Conservation (phyloP, 805 yeast species). For the baker's yeast (Saccharomyces cerevisiae) region DNA sequence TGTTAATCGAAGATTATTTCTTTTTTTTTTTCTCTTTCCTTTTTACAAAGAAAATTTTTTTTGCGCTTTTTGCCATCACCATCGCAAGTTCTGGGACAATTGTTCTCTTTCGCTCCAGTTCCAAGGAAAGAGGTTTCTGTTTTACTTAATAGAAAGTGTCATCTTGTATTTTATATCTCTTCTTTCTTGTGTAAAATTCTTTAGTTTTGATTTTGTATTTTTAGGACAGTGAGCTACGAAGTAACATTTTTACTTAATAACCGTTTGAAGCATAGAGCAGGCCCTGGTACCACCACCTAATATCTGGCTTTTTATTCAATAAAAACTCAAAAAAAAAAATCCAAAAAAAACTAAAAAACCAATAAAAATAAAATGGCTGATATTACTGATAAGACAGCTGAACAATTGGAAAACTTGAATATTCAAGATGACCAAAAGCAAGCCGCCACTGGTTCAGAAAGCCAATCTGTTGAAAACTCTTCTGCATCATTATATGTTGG, state of each 20-base stretch:
- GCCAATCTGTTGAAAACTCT: constrained; percentile 38
- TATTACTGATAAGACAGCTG: constrained; percentile 32
- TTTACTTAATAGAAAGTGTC: not conserved
- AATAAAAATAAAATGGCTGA: constrained; percentile 28
- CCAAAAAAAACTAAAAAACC: constrained; percentile 17
- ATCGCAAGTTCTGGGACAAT: not conserved
- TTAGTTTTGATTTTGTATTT: not conserved
- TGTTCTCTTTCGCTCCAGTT: not conserved
- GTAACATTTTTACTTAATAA: constrained; percentile 5
- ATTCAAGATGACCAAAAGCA: constrained; percentile 28
- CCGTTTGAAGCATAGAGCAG: constrained; percentile 1
- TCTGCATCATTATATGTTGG: constrained; percentile 93
- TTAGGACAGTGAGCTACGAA: constrained; percentile 6
- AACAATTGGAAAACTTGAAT: constrained; percentile 30
- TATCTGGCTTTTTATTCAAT: constrained; percentile 14
- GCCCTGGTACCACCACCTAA: constrained; percentile 12
- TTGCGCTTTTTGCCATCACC: constrained; percentile 7
- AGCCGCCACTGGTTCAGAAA: constrained; percentile 26
- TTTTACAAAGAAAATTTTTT: constrained; percentile 19
- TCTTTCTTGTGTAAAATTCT: not conserved
- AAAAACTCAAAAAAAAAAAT: constrained; percentile 10
- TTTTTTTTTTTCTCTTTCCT: not conserved
- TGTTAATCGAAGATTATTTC: not conserved
- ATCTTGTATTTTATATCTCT: not conserved
- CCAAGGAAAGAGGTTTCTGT: not conserved